Percentiles rank a stretch among this genome's conserved stretches.
Conservation (phyloP, 495 filamentous ascomycete species). For the Amorphotheca resinae region DNA sequence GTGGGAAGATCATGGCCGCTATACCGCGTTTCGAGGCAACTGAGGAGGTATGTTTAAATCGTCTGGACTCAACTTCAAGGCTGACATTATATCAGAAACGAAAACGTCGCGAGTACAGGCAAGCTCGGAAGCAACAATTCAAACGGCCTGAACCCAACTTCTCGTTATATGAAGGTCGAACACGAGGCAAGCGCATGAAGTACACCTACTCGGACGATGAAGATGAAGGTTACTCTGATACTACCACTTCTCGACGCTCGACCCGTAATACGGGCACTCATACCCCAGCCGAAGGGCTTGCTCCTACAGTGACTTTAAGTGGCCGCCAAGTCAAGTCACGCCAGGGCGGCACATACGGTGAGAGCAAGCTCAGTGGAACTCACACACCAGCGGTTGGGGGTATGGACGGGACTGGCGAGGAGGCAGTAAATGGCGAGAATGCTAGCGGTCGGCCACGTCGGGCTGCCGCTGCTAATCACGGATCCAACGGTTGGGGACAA, state of each 20-base stretch:
- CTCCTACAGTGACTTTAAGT: conserved; percentile 74
- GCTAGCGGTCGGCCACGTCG: conserved; percentile 14
- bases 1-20: conserved; percentile 62
- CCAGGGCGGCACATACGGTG: conserved; percentile 67
- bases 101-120: conserved; percentile 80
- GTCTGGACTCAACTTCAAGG: conserved; percentile 21
- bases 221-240: conserved; percentile 59
- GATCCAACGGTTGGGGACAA: conserved; percentile 30
- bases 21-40: conserved; percentile 91
- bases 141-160: conserved; percentile 77
- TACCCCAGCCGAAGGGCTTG: conserved; percentile 50
- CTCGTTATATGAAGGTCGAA: conserved; percentile 91
- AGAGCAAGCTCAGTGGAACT: conserved; percentile 46
- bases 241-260: conserved; percentile 54
- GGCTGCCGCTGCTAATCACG: conserved; percentile 11
- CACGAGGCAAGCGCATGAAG: conserved; percentile 85
- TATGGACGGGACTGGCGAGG: conserved; percentile 7
- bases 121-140: conserved; percentile 76
- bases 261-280: conserved; percentile 59
- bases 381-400: conserved; percentile 24
- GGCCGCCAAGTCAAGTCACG: conserved; percentile 75
- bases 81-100: conserved; percentile 52
- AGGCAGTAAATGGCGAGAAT: conserved; percentile 9
- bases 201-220: conserved; percentile 94
- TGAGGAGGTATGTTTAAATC: conserved; percentile 54